Evolutionary conservation across 2,329 filamentous ascomycete genomes (phyloP).

Genomic region (Alternaria atra): DNA sequence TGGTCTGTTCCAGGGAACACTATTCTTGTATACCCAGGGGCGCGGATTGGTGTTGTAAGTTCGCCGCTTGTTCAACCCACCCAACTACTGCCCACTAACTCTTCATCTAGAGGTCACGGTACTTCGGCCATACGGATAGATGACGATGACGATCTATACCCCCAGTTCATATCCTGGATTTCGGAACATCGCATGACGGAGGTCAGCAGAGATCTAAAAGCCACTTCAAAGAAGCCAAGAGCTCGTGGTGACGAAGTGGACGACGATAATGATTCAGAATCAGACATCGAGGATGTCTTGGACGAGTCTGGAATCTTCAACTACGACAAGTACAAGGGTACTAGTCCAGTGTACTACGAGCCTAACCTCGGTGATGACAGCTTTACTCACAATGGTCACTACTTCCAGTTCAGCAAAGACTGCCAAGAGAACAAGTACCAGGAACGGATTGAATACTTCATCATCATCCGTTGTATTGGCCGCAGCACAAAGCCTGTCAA

Average conservation of each 20-base stretch:
- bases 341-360: conserved; percentile 59
- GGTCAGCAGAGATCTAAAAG: conserved; percentile 49
- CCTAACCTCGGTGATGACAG: conserved; percentile 58
- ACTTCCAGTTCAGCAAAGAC: conserved; percentile 52
- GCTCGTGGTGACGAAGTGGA: conserved; percentile 25
- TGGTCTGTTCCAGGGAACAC: conserved; percentile 49
- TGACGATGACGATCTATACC: conserved; percentile 56
- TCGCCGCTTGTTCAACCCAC: neutral
- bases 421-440: conserved; percentile 26
- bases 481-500: conserved; percentile 60
- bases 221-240: conserved; percentile 46
- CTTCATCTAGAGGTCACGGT: conserved; percentile 39
- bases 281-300: conserved; percentile 29
- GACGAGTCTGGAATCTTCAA: conserved; percentile 55
- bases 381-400: conserved; percentile 55
- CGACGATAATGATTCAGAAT: neutral
- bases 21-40: conserved; percentile 48
- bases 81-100: conserved; percentile 29
- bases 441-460: conserved; percentile 8
- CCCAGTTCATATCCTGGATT: conserved; percentile 56
- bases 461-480: conserved; percentile 56
- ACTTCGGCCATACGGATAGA: conserved; percentile 57
- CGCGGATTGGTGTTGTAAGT: conserved; percentile 5
- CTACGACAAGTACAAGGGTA: conserved; percentile 59
- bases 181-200: conserved; percentile 52